phyloP scores from a whole-genome alignment of 352 stramenopile genomes.

The Blastocystis sp. region DNA sequence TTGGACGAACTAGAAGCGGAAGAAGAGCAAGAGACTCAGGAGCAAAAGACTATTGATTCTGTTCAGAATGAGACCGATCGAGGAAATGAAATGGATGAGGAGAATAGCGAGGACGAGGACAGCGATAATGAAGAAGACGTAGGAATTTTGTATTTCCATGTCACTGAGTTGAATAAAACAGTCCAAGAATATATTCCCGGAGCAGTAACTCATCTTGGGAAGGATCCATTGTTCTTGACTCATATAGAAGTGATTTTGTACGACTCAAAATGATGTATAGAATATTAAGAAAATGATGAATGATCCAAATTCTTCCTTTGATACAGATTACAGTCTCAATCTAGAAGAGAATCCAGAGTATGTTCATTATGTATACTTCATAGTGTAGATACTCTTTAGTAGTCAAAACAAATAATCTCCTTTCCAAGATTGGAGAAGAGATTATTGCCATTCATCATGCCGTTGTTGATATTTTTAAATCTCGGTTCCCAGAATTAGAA shows the following conservation, averaged over 20 bases:
- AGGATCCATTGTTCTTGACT: constrained; percentile 13
- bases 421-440: constrained; percentile 83
- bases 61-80: constrained; percentile 70
- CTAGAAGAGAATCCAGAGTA: constrained; percentile 63
- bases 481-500: constrained; percentile 87
- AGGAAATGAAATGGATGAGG: constrained; percentile 48
- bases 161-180: background rate
- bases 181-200: constrained; percentile 41
- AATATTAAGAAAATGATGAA: constrained; percentile 61
- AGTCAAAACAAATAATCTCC: constrained; percentile 81
- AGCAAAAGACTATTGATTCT: constrained; percentile 67
- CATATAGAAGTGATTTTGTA: constrained; percentile 45
- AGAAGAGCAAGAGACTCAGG: constrained; percentile 73
- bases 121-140: constrained; percentile 32
- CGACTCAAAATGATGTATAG: background rate
- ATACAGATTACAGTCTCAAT: constrained; percentile 67
- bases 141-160: background rate
- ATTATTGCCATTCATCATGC: constrained; percentile 80
- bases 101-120: constrained; percentile 56
- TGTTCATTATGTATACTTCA: background rate
- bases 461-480: constrained; percentile 79
- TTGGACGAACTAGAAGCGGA: constrained; percentile 77
- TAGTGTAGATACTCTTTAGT: constrained; percentile 74
- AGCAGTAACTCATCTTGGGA: constrained; percentile 23
- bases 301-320: background rate